Base-by-base conservation (phyloP, 1,284 basidiomycete species). In the Peniophora sp. region DNA sequence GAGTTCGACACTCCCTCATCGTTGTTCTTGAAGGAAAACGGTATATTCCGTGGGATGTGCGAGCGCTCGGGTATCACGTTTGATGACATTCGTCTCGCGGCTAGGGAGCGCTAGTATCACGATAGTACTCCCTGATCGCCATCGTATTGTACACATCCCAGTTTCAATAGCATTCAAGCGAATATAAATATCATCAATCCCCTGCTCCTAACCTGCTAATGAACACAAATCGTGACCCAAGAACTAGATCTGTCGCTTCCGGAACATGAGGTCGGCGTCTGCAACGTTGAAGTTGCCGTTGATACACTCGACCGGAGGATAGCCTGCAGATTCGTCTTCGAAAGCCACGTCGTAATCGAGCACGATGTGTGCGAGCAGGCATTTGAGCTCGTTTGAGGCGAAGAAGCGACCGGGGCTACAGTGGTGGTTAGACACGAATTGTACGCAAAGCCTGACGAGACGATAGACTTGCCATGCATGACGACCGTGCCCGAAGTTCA, bases 11-110 rank as follows among this genome's bases (percentile, higher is more conserved):
- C 81, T 1, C 88, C 88, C 0, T 60, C 76, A 23, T 71, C 69
- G 20, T 70, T 92, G 8, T 89, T 77, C 63, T 69, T 73, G 45
- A 62, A 70, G 3, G 19, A 14, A 45, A 69, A 69, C 32, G 76
- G 85, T 14, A 73, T 85, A 47, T 89, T 89, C 73, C 73, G 76
- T 20, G 72, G 71, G 9, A 80, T 90, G 71, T 90, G 87, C 57
- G 77, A 83, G 45, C 67, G 73, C 47, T 80, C 77, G 52, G 76
- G 74, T 52, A 81, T 83, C 49, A 72, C 72, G 0, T 60, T 72
- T 14, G 67, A 68, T 16, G 80, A 83, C 51, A 76, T 82, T 52
- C 64, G 72, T 52, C 20, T 46, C 1, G 57, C 57, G 1, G 50
- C 50, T 19, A 50, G 54, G 47, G 51, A 50, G 49, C 47, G 45